phyloP scores from a whole-genome alignment of 805 yeast species.

The Zygoascus bituminiphila region DNA sequence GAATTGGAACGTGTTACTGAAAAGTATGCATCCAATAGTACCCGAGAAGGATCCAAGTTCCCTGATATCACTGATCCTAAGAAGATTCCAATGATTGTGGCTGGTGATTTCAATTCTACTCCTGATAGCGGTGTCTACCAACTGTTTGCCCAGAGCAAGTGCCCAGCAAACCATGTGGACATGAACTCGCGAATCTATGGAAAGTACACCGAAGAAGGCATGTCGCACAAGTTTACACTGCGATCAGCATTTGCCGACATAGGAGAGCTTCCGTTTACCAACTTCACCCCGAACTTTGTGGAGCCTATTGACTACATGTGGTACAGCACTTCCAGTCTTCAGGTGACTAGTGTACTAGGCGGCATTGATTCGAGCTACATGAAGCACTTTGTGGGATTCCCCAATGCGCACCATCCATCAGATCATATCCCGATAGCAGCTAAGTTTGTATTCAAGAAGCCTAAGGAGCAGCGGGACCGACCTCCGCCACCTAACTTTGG shows the following conservation, averaged over 20 bases:
- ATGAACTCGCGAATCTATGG: slow-evolving; percentile 86
- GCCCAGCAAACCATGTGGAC: slow-evolving; percentile 65
- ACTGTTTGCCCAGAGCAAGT: slow-evolving; percentile 72
- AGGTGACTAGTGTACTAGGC: slow-evolving; percentile 81
- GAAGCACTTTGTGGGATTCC: slow-evolving; percentile 77
- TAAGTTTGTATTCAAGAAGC: slow-evolving; percentile 54
- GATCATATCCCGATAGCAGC: slow-evolving; percentile 88
- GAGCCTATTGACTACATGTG: slow-evolving; percentile 93
- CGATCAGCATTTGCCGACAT: slow-evolving; percentile 77
- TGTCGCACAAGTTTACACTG: slow-evolving; percentile 69
- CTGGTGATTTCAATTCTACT: slow-evolving; percentile 95
- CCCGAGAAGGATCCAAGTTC: slow-evolving; percentile 28
- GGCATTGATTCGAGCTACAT: slow-evolving; percentile 73
- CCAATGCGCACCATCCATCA: slow-evolving; percentile 87
- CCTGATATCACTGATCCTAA: slow-evolving; percentile 36
- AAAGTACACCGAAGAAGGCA: slow-evolving; percentile 77
- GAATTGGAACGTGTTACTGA: slow-evolving; percentile 66
- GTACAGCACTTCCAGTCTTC: slow-evolving; percentile 76
- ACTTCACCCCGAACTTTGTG: slow-evolving; percentile 87
- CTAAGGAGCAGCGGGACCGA: slow-evolving; percentile 16
- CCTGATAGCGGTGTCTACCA: slow-evolving; percentile 86
- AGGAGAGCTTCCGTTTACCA: slow-evolving; percentile 90
- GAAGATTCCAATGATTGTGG: slow-evolving; percentile 68
- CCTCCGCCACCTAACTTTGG: slow-evolving; percentile 20
- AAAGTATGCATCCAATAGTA: slow-evolving; percentile 31